Conservation (phyloP, 2,329 filamentous ascomycete species). For the Dendryphion nanum region DNA sequence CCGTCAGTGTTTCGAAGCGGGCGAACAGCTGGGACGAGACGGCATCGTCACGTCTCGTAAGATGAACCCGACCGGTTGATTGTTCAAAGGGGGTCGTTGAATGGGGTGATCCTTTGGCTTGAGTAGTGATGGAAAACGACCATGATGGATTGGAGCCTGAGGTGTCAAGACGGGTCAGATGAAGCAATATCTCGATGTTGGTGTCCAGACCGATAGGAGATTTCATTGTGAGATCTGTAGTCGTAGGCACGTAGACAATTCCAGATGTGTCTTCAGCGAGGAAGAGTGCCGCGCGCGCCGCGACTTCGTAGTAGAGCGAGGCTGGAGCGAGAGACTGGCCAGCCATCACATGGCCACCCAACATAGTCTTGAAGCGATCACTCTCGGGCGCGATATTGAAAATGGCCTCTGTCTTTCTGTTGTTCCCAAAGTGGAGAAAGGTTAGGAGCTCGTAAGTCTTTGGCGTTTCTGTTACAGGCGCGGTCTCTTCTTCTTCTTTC, state of each 20-base stretch:
- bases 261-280: background rate
- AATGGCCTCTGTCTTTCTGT: slow-evolving; percentile 14
- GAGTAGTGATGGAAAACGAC: background rate
- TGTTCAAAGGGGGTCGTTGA: slow-evolving; percentile 8
- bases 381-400: slow-evolving; percentile 46
- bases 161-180: background rate
- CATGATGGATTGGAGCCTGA: background rate
- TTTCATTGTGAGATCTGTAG: slow-evolving; percentile 26
- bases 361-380: slow-evolving; percentile 32
- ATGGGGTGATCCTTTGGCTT: background rate
- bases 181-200: background rate
- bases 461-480: background rate
- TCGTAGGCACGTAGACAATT: slow-evolving; percentile 17
- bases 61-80: slow-evolving; percentile 21
- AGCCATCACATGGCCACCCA: slow-evolving; percentile 43
- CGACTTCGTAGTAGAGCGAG: slow-evolving; percentile 37
- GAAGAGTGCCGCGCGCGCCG: background rate
- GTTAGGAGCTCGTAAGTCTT: slow-evolving; percentile 18
- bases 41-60: background rate
- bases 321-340: slow-evolving; percentile 42
- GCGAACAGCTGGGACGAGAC: background rate
- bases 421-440: slow-evolving; percentile 10
- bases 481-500: background rate
- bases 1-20: slow-evolving; percentile 2
- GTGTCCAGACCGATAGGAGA: slow-evolving; percentile 1